Evolutionary conservation across 225 moss, liverwort and hornwort species (phyloP), one percentile per base, ranked within the genome.

Genomic region (Marchantia paleacea): DNA sequence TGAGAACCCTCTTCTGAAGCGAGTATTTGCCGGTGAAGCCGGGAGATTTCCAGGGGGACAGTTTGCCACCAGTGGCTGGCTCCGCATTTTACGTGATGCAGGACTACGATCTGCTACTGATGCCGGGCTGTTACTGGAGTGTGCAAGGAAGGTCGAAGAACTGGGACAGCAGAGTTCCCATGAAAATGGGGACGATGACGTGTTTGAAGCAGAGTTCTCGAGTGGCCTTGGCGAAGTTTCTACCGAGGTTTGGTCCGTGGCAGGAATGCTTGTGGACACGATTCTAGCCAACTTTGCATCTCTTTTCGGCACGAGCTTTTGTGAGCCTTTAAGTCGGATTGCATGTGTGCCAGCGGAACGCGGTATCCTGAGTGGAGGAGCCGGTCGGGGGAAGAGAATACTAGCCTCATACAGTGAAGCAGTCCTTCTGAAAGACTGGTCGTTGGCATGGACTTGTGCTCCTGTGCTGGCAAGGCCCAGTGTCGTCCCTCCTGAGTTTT

Each of bases 371-470:
- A 91, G 89, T 86, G 87, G 90, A 84, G 91, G 91, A 53, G 82
- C 90, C 68, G 88, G 85, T 81, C 82, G 89, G 50, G 87, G 92
- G 65, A 91, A 88, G 69, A 89, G 88, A 88, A 89, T 91, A 47
- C 78, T 95, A 60, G 92, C 91, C 18, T 85, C 92, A 47, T 95
- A 91, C 71, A 88, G 81, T 86, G 92, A 91, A 73, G 91, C 87
- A 70, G 88, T 91, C 60, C 89, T 92, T 80, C 76, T 89, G 29
- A 92, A 91, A 80, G 94, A 94, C 76, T 95, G 94, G 92, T 90
- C 94, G 53, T 73, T 95, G 75, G 92, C 88, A 65, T 95, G 94
- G 94, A 95, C 92, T 6, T 95, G 89, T 84, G 90, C 91, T 75
- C 90, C 94, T 55, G 86, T 92, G 72, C 86, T 92, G 55, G 87